Evolutionary conservation across 2,329 filamentous ascomycete genomes (phyloP), one percentile per base, ranked within the genome.

Genomic region (Colletotrichum sp.): DNA sequence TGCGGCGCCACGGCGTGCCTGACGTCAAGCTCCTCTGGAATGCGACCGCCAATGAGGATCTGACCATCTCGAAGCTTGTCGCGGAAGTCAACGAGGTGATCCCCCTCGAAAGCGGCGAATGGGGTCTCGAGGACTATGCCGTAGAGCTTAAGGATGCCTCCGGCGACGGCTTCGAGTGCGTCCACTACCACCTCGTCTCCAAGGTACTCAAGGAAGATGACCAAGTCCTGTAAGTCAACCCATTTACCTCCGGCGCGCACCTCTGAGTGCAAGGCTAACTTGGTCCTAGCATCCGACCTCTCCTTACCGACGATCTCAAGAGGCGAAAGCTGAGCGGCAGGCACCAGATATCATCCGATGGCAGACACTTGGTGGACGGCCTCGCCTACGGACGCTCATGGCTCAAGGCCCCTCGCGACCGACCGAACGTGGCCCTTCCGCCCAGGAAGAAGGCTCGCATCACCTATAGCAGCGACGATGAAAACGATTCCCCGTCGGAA

Each of bases 51-150:
- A 85, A 88, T 69, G 87, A 88, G 16, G 89, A 93, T 62, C 89
- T 92, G 69, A 98, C 95, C 3, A 89, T 98, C 76, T 90, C 94
- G 34, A 92, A 94, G 79, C 90, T 98, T 3, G 88, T 98, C 49
- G 92, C 94, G 78, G 91, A 95, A 77, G 88, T 98, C 79, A 96
- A 98, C 84, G 91, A 95, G 59, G 89, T 94, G 18, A 87, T 98
- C 3, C 96, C 96, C 0, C 91, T 99, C 0, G 96, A 98, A 86
- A 92, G 93, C 72, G 89, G 89, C 55, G 89, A 95, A 76, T 98
- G 95, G 95, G 95, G 95, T 0, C 86, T 98, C 5, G 96, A 98
- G 81, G 95, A 98, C 82, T 99, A 99, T 84, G 91, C 91, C 10
- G 95, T 98, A 34, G 95, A 98, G 84, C 89, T 98, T 5, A 84